These are phyloP conservation scores for Neonectria hederae DNA, from an alignment of 2,329 filamentous ascomycete genomes.

Conservation along the genomic window DNA sequence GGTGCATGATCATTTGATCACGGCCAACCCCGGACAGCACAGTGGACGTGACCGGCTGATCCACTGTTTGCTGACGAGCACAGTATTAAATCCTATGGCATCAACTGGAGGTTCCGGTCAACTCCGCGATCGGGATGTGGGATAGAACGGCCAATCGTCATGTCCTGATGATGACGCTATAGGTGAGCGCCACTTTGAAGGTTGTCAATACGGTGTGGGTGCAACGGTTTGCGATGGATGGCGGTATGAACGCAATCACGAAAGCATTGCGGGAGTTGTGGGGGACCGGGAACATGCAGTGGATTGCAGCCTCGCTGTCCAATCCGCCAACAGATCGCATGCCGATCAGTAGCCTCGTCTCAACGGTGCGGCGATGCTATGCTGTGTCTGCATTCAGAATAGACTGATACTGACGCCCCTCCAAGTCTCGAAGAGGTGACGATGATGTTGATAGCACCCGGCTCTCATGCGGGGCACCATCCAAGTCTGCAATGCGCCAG, in stretches of 20 bases:
- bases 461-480: constrained; percentile 21
- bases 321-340: background rate
- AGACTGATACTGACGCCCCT: constrained; percentile 8
- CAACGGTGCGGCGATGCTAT: background rate
- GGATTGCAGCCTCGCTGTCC: constrained; percentile 9
- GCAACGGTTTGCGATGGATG: background rate
- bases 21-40: constrained; percentile 28
- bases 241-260: background rate
- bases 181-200: background rate
- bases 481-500: constrained; percentile 2
- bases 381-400: background rate
- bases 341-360: constrained; percentile 6
- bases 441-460: background rate
- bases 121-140: constrained; percentile 10
- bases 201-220: constrained; percentile 1
- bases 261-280: background rate
- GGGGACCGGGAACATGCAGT: constrained; percentile 1
- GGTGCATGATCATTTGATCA: constrained; percentile 32
- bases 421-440: background rate
- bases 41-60: constrained; percentile 28
- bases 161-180: constrained; percentile 1
- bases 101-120: constrained; percentile 20
- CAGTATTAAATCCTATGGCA: constrained; percentile 13
- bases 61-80: constrained; percentile 30
- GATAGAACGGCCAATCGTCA: background rate